Evolutionary conservation across 2,329 filamentous ascomycete genomes (phyloP).

Genomic region (Pseudocercospora vitis): DNA sequence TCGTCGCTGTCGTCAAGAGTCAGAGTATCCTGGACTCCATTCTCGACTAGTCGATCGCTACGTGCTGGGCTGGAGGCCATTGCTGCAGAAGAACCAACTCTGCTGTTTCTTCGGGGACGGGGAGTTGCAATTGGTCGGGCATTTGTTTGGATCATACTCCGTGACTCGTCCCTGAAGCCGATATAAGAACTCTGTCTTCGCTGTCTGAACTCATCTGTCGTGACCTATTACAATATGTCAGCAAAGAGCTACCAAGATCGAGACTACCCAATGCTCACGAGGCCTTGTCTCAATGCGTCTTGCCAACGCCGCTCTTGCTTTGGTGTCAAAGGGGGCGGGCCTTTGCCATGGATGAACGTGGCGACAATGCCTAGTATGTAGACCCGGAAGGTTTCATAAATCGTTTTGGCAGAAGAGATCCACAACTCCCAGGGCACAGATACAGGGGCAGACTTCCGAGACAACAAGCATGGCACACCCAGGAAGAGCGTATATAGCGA

Average conservation of each 20-base stretch:
- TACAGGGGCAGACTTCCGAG: neutral
- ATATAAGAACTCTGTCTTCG: neutral
- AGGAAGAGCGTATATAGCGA: neutral
- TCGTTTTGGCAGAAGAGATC: neutral
- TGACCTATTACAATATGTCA: neutral
- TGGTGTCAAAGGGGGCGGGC: neutral
- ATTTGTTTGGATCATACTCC: neutral
- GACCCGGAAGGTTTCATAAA: too few relatives aligned
- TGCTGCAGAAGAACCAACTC: neutral
- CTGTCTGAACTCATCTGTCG: neutral
- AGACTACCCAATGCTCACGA: neutral
- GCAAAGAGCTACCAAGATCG: neutral
- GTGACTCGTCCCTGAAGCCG: neutral
- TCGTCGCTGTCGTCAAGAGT: conserved; percentile 5
- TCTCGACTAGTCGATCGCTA: neutral
- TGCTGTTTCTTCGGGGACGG: conserved; percentile 6
- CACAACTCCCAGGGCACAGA: neutral
- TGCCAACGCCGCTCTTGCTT: neutral
- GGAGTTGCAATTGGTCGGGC: neutral
- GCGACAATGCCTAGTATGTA: neutral
- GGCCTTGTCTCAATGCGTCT: neutral
- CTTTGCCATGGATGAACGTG: neutral
- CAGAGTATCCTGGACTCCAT: neutral
- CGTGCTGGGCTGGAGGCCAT: neutral
- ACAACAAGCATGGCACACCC: neutral